Conservation (phyloP, 805 yeast genomes). For the Starmerella sp. region DNA sequence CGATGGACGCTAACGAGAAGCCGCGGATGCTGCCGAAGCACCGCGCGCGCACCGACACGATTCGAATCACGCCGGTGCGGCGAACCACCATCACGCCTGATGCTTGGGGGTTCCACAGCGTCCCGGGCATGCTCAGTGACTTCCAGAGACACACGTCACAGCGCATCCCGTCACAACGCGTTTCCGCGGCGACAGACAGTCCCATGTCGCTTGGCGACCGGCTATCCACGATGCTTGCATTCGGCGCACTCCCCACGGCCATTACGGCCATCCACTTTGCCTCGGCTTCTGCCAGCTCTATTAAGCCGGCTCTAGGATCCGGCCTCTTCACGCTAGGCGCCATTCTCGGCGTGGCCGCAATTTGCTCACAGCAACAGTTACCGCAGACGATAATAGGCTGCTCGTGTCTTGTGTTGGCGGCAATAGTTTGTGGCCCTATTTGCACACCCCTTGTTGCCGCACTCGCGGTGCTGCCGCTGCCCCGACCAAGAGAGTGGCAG, state of each 20-base stretch:
- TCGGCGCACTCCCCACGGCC: conserved; percentile 12
- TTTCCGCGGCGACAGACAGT: not conserved
- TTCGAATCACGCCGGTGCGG: conserved; percentile 26
- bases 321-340: conserved; percentile 9
- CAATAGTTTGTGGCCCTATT: conserved; percentile 2
- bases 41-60: conserved; percentile 10
- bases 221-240: conserved; percentile 6
- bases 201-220: conserved; percentile 7
- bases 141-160: conserved; percentile 30
- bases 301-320: not conserved
- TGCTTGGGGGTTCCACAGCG: conserved; percentile 31
- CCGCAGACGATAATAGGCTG: conserved; percentile 2
- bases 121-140: conserved; percentile 29
- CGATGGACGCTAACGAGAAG: not conserved
- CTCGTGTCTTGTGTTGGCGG: conserved; percentile 5
- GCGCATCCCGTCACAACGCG: conserved; percentile 8
- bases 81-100: conserved; percentile 25
- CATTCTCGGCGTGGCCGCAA: conserved; percentile 3
- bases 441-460: conserved; percentile 10
- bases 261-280: conserved; percentile 7
- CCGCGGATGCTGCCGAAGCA: conserved; percentile 6
- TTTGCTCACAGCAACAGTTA: not conserved
- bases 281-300: not conserved
- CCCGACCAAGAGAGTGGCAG: not conserved
- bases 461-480: conserved; percentile 16